These are phyloP conservation scores for Suhomyces bolitotheri DNA, from an alignment of 1,139 yeast genomes.

Conservation along the genomic window DNA sequence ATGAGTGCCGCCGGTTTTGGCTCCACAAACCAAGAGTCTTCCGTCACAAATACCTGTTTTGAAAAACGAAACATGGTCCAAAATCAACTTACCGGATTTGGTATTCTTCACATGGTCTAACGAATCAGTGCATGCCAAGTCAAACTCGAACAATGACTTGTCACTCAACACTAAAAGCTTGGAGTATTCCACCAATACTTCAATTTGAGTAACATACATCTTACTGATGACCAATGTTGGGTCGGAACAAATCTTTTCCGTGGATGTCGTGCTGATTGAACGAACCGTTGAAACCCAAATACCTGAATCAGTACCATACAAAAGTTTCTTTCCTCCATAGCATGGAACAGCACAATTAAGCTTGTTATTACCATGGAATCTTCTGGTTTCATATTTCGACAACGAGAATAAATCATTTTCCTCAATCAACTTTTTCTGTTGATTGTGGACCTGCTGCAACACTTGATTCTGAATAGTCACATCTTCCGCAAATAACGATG, in stretches of 20 bases:
- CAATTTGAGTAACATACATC: constrained; percentile 81
- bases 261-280: constrained; percentile 44
- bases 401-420: constrained; percentile 79
- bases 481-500: constrained; percentile 50
- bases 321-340: constrained; percentile 88
- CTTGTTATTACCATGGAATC: constrained; percentile 68
- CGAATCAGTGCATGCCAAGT: constrained; percentile 65
- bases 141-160: constrained; percentile 80
- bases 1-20: constrained; percentile 72
- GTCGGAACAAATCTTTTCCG: constrained; percentile 56
- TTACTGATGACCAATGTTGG: constrained; percentile 81
- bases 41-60: constrained; percentile 93
- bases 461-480: constrained; percentile 73
- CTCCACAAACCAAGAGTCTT: constrained; percentile 84
- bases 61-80: constrained; percentile 84
- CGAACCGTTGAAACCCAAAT: constrained; percentile 74
- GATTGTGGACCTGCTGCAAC: constrained; percentile 74
- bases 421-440: constrained; percentile 70
- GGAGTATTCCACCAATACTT: constrained; percentile 89
- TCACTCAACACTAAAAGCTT: constrained; percentile 81
- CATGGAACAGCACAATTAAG: constrained; percentile 93
- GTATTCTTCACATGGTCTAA: constrained; percentile 71
- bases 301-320: constrained; percentile 92
- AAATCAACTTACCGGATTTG: constrained; percentile 73
- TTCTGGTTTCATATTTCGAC: constrained; percentile 69